phyloP scores from a whole-genome alignment of 257 asterid genomes.

The Handroanthus guayacan region DNA sequence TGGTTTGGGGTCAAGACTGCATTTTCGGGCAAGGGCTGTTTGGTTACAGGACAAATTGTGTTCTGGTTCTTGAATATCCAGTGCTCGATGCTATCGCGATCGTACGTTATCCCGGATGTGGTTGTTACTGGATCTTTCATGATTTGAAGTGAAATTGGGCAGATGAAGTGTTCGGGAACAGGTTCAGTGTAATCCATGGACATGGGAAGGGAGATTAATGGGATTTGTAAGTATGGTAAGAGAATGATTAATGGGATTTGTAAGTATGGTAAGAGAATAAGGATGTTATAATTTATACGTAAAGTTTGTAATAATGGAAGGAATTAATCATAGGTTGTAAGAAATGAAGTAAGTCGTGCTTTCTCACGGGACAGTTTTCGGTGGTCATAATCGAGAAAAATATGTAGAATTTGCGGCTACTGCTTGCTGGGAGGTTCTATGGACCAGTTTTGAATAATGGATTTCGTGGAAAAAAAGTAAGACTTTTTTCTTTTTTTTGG shows the following conservation, averaged over 20 bases:
- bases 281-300: conserved; percentile 7
- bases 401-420: neutral
- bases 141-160: conserved; percentile 69
- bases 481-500: neutral
- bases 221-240: too few species aligned
- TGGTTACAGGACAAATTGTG: conserved; percentile 68
- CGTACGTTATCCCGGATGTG: conserved; percentile 70
- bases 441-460: neutral
- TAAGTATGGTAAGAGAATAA: conserved; percentile 35
- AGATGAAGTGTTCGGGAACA: conserved; percentile 67
- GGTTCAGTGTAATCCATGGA: conserved; percentile 51
- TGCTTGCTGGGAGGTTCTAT: neutral
- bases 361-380: conserved; percentile 35
- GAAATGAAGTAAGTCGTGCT: conserved; percentile 28
- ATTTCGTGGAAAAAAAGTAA: neutral
- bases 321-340: neutral
- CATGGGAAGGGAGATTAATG: too few species aligned
- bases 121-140: conserved; percentile 77
- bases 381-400: neutral
- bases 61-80: conserved; percentile 50
- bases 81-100: conserved; percentile 62
- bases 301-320: neutral
- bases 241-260: too few species aligned
- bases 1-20: conserved; percentile 64
- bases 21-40: conserved; percentile 44